Base-by-base conservation (phyloP, 2,329 filamentous ascomycete genomes). In the Intubia oerlemansii region DNA sequence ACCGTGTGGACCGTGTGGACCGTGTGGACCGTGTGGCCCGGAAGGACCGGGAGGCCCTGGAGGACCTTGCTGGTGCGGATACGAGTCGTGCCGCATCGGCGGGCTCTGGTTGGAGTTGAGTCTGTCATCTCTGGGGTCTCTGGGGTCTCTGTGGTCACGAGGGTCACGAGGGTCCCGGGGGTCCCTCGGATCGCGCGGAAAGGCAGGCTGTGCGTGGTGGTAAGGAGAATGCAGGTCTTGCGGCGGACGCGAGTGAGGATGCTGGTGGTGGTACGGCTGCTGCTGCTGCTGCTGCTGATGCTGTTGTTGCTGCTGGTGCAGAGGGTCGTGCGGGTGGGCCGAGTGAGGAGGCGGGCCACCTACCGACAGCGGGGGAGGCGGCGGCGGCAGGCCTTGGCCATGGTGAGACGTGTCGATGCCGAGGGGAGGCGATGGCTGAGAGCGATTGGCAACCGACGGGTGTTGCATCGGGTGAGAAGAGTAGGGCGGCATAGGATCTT, bases 401-500 rank as follows among this genome's bases (percentile, higher is more conserved):
- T 34, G 32, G 23, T 28, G 30, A 5, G 28, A 9, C n/a, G n/a
- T n/a, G 8, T 60, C 57, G 20, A 47, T 36, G 36, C 53, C 55
- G 15, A 44, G 40, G 1, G 57, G 48, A 9, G 56, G 55, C 17
- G 54, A 59, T 7, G 52, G 49, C n/a, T 48, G 39, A 53, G 46
- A 6, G 52, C 24, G 15, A 4, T 29, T 24, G 2, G 30, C n/a
- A n/a, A n/a, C n/a, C n/a, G n/a, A n/a, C 17, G 25, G 17, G 5
- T 14, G 26, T 10, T 18, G 26, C 26, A 22, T 13, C 18, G 18
- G 18, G 7, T 19, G 18, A 10, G 18, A 6, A 19, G 18, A 19
- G 18, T 19, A 19, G 18, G n/a, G n/a, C n/a, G n/a, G n/a, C n/a
- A n/a, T n/a, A n/a, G n/a, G n/a, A n/a, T n/a, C n/a, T n/a, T n/a